Base-by-base conservation (phyloP, 306 rosid genomes). In the Quercus aquifolioides region DNA sequence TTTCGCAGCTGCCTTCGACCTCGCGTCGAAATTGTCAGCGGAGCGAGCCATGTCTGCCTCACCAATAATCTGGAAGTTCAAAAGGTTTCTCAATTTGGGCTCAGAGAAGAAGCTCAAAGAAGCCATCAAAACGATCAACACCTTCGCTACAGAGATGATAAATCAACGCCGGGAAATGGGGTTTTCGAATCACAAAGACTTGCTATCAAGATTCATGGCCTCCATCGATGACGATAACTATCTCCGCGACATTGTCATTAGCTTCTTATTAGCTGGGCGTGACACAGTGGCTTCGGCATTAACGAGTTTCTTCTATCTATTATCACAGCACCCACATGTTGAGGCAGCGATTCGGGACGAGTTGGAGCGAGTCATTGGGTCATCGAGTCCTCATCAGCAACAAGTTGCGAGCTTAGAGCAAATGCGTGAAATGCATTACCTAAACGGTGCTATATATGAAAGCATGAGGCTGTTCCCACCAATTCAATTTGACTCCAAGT, bases 381-480 rank as follows among this genome's bases (percentile, higher is more conserved):
- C 46, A 41, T 41, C 46, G 12, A 41, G 76, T 71, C 82, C 1
- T 26, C 78, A 41, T 41, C 12, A 8, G 46, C 12, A 58, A 11
- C 87, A 46, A n/a, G 19, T 51, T 5, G 76, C 87, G 1, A 84
- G 52, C 5, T 84, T 86, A 21, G 90, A 84, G 1, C 84, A 91
- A 9, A 77, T 89, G 35, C 30, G 87, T 9, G 76, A 86, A 13
- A 89, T 93, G 97, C 95, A 91, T 31, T 95, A 90, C 64, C 74
- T 95, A 3, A 92, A 89, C 25, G 99, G 86, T 0, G 94, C 93
- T 20, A 28, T 95, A 0, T 80, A 87, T 31, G 99, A 95, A 82
- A 91, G 97, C 35, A 78, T 95, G 93, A 85, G 99, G 72, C 87
- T 95, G 13, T 93, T 69, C 54, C 99, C 99, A 2, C 97, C 99